Conservation (phyloP, 371 early-diverging fungal species). For the Mortierella sp. region DNA sequence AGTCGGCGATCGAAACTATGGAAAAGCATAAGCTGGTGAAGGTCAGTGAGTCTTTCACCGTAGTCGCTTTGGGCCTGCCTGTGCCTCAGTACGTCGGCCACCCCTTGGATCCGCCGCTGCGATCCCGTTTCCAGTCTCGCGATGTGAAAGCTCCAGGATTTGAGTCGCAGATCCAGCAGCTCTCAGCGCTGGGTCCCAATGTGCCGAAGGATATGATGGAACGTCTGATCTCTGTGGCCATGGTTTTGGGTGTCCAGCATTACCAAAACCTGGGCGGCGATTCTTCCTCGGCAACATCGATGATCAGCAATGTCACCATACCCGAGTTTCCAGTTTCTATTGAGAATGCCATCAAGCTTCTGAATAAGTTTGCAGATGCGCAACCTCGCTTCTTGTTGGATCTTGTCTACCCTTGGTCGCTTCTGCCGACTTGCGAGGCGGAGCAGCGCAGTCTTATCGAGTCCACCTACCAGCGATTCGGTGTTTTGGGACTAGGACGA, state of each 20-base stretch:
- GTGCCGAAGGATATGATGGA: conserved; percentile 70
- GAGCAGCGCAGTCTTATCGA: conserved; percentile 76
- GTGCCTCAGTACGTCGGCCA: conserved; percentile 84
- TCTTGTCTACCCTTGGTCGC: conserved; percentile 74
- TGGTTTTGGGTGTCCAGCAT: conserved; percentile 67
- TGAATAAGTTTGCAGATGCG: conserved; percentile 62
- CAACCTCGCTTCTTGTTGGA: conserved; percentile 74
- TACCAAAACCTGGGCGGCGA: conserved; percentile 46
- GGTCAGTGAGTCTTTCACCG: conserved; percentile 77
- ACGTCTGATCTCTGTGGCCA: conserved; percentile 70
- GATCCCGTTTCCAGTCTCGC: conserved; percentile 84
- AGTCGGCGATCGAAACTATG: conserved; percentile 56
- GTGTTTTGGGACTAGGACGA: conserved; percentile 60
- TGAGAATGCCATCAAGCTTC: conserved; percentile 64
- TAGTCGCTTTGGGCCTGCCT: conserved; percentile 85
- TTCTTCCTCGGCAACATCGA: conserved; percentile 51
- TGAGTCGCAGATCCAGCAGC: conserved; percentile 63
- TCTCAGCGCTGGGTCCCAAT: conserved; percentile 54
- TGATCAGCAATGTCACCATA: conserved; percentile 63
- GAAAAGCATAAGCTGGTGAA: conserved; percentile 74
- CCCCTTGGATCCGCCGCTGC: conserved; percentile 86
- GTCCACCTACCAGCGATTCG: conserved; percentile 78
- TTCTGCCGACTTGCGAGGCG: conserved; percentile 70
- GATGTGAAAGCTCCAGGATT: conserved; percentile 72
- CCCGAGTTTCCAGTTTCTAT: conserved; percentile 80